Conservation (phyloP, 2,329 filamentous ascomycete species). For the Colletotrichum zoysiae region DNA sequence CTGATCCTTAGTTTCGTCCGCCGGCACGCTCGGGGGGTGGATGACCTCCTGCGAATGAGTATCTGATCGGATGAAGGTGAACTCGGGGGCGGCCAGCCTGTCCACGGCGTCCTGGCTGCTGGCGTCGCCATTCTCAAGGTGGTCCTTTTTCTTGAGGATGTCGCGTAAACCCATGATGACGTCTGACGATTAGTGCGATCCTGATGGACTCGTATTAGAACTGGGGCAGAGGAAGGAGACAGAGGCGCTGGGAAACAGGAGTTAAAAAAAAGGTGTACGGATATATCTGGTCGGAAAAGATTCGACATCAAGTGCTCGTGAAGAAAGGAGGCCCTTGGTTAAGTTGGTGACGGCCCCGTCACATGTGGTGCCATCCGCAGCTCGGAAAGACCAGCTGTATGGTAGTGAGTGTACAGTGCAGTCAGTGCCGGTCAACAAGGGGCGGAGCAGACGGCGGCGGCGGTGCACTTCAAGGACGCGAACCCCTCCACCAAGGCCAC, state of each 20-base stretch:
- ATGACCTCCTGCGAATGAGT: constrained; percentile 85
- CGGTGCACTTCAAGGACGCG: constrained; percentile 33
- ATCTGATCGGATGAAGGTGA: constrained; percentile 88
- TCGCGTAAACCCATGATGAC: constrained; percentile 64
- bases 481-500: constrained; percentile 18
- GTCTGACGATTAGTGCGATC: constrained; percentile 27
- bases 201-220: not conserved
- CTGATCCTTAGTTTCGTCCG: constrained; percentile 44
- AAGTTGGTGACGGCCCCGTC: constrained; percentile 25
- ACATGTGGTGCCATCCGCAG: constrained; percentile 36
- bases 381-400: constrained; percentile 16
- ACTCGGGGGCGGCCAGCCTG: constrained; percentile 66
- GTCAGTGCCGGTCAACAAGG: constrained; percentile 6
- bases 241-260: no score
- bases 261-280: not conserved
- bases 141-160: constrained; percentile 67
- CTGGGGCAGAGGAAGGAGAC: not conserved
- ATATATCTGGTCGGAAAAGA: constrained; percentile 4
- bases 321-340: constrained; percentile 9
- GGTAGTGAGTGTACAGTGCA: not conserved
- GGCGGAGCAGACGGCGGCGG: constrained; percentile 37
- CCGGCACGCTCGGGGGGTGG: constrained; percentile 68
- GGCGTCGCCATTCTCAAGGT: constrained; percentile 52
- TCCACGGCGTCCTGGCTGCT: constrained; percentile 52
- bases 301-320: constrained; percentile 20